Evolutionary conservation across 768 basidiomycete species (phyloP).

Genomic region (Naganishia vaughanmartiniae): DNA sequence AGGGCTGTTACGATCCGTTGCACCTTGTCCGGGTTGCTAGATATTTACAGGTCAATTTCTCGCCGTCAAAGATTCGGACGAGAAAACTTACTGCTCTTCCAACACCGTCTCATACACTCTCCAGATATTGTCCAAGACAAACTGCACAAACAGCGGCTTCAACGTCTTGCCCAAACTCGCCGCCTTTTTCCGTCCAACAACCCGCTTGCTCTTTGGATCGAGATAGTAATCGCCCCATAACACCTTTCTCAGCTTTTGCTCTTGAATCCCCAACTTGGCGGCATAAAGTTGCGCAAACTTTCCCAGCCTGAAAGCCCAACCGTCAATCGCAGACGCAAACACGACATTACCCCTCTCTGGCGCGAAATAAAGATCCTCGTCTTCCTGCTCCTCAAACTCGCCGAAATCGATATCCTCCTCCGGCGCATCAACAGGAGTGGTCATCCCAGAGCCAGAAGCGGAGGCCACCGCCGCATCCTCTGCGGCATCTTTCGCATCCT

Average conservation of each 20-base stretch:
- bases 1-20: slow-evolving; percentile 80
- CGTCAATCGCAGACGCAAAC: slow-evolving; percentile 91
- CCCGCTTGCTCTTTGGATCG: slow-evolving; percentile 90
- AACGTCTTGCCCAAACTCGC: slow-evolving; percentile 57
- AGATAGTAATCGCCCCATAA: slow-evolving; percentile 98
- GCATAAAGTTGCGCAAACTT: slow-evolving; percentile 93
- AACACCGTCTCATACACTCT: slow-evolving; percentile 88
- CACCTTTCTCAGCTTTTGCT: slow-evolving; percentile 75
- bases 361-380: slow-evolving; percentile 95
- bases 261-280: slow-evolving; percentile 83
- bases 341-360: slow-evolving; percentile 94
- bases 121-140: slow-evolving; percentile 96
- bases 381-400: slow-evolving; percentile 89
- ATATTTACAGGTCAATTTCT: background rate
- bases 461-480: slow-evolving; percentile 35
- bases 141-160: slow-evolving; percentile 95
- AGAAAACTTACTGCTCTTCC: slow-evolving; percentile 73
- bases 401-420: slow-evolving; percentile 50
- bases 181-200: slow-evolving; percentile 86
- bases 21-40: slow-evolving; percentile 83
- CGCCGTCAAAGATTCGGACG: background rate
- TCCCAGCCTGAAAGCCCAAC: slow-evolving; percentile 93
- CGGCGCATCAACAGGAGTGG: slow-evolving; percentile 1
- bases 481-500: slow-evolving; percentile 59
- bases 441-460: slow-evolving; percentile 20